Evolutionary conservation across 352 stramenopile genomes (phyloP), one percentile per base, ranked within the genome.

Genomic region (Phytophthora foliorum): DNA sequence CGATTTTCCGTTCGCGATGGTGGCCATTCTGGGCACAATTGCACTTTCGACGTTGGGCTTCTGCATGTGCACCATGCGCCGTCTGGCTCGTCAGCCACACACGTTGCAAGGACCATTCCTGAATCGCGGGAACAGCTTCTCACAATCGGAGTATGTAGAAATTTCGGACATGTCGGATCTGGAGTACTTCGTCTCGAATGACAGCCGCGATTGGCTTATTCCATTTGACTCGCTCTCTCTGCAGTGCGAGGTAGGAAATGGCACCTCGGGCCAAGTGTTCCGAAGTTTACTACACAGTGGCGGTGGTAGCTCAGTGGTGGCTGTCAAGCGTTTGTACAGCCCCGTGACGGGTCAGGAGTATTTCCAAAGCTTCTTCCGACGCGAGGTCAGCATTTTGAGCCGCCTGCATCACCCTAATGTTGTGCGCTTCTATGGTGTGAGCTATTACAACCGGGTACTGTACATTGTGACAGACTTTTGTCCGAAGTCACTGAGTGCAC

Each of bases 381-480:
- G 89, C 10, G 90, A 97, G 76, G 90, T 95, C 6, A 91, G 87
- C 54, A 94, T 96, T 54, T 53, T 97, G 55, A 95, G 89, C 57
- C 84, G 89, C 4, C 63, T 97, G 29, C 90, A 97, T 63, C 90
- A 97, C 46, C 90, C 90, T 16, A 92, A 97, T 38, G 89, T 97
- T 29, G 90, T 97, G 24, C 87, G 88, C 6, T 97, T 97, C 58
- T 97, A 96, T 59, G 90, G 90, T 39, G 89, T 97, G 49, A 95
- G 89, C 59, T 95, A 97, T 72, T 94, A 97, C 81, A 95, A 92
- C 57, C 87, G 90, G 19, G 87, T 97, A 49, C 66, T 96, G 56
- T 97, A 96, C 72, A 97, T 97, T 34, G 88, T 97, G 61, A 97
- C 90, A 22, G 90, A 97, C 50, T 97, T 94, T 78, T 97, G 90